These are phyloP conservation scores for Flaveria floridana DNA, from an alignment of 140 eudicot genomes.

Conservation along the genomic window DNA sequence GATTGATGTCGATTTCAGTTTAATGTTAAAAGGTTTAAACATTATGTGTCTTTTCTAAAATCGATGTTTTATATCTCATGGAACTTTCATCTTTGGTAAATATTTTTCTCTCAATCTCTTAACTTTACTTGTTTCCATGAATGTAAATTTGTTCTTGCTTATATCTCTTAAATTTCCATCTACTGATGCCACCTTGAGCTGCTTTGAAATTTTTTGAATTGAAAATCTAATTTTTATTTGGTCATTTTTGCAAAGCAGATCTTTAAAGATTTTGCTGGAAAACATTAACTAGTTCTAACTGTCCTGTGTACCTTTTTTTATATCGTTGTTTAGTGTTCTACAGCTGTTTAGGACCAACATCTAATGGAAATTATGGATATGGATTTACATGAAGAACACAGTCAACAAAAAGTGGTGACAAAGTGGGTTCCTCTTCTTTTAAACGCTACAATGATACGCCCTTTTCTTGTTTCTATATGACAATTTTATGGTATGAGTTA, in stretches of 20 bases:
- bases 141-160: not conserved
- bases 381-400: conserved; percentile 35
- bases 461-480: conserved; percentile 20
- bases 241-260: not conserved
- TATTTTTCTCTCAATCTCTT: conserved; percentile 6
- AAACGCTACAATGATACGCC: conserved; percentile 7
- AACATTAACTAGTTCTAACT: not conserved
- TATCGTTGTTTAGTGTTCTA: not conserved
- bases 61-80: conserved; percentile 1
- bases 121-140: conserved; percentile 16
- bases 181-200: not conserved
- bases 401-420: conserved; percentile 27
- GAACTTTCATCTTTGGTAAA: conserved; percentile 21
- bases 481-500: conserved; percentile 25
- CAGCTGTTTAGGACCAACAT: conserved; percentile 22
- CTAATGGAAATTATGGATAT: conserved; percentile 34
- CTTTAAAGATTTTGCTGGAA: not conserved
- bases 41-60: not conserved
- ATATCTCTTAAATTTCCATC: not conserved
- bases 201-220: not conserved
- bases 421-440: conserved; percentile 41
- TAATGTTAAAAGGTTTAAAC: not conserved
- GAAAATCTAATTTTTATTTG: not conserved
- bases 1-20: conserved; percentile 24
- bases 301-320: conserved; percentile 14